phyloP scores from a whole-genome alignment of 768 basidiomycete genomes.

The Calocybe indica region DNA sequence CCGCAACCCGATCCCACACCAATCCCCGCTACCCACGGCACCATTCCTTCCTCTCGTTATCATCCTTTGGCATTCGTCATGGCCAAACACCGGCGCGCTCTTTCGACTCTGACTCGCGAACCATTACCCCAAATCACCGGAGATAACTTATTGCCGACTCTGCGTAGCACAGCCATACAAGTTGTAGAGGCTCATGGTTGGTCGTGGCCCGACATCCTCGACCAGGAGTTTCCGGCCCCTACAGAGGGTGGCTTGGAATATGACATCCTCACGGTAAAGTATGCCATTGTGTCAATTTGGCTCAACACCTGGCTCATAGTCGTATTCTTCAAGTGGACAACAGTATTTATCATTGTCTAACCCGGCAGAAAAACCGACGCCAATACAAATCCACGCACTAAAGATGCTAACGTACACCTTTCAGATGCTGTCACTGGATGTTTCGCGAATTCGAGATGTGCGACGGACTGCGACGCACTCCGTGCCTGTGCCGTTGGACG shows the following conservation, averaged over 20 bases:
- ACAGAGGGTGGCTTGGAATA: slow-evolving; percentile 36
- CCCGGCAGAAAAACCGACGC: slow-evolving; percentile 41
- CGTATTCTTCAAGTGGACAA: slow-evolving; percentile 32
- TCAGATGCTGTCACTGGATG: slow-evolving; percentile 35
- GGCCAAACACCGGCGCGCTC: slow-evolving; percentile 37
- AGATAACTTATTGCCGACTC: slow-evolving; percentile 5
- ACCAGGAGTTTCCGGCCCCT: slow-evolving; percentile 37
- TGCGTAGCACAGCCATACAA: slow-evolving; percentile 24
- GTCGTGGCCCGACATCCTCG: slow-evolving; percentile 44
- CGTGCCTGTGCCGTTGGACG: slow-evolving; percentile 37
- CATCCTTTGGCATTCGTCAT: slow-evolving; percentile 29
- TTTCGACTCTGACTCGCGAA: slow-evolving; percentile 25
- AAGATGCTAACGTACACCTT: slow-evolving; percentile 57
- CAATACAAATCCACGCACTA: slow-evolving; percentile 59
- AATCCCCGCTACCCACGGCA: not conserved
- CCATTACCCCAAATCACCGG: not conserved
- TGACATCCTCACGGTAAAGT: slow-evolving; percentile 33
- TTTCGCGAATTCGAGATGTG: slow-evolving; percentile 12
- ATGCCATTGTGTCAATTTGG: slow-evolving; percentile 13
- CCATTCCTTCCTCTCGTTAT: not conserved
- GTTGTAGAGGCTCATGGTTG: slow-evolving; percentile 35
- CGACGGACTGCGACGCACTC: slow-evolving; percentile 20
- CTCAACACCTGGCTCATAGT: slow-evolving; percentile 2
- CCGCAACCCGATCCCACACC: not conserved
- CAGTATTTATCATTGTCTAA: slow-evolving; percentile 48